Evolutionary conservation across 306 rosid genomes (phyloP).

Genomic region (Malus domestica): ASM211411v1 NC_041791.1:31742001-31742500

Average conservation of each 20-base stretch:
- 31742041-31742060: background rate
- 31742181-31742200: conserved; percentile 43
- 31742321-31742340: background rate
- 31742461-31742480: too few relatives aligned
- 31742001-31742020: too few relatives aligned
- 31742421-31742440: too few relatives aligned
- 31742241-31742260: background rate
- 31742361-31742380: background rate
- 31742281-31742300: conserved; percentile 4
- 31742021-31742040: background rate
- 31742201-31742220: conserved; percentile 30
- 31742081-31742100: background rate
- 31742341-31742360: background rate
- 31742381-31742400: background rate
- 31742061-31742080: background rate
- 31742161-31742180: conserved; percentile 37
- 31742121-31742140: background rate
- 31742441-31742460: background rate
- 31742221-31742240: conserved; percentile 4
- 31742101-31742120: background rate
- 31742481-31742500: too few relatives aligned
- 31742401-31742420: background rate
- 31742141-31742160: conserved; percentile 27
- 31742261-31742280: conserved; percentile 18
- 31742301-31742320: background rate